Base-by-base conservation (phyloP, 192 early-diverging fungal species). In the Phycomyces nitens region DNA sequence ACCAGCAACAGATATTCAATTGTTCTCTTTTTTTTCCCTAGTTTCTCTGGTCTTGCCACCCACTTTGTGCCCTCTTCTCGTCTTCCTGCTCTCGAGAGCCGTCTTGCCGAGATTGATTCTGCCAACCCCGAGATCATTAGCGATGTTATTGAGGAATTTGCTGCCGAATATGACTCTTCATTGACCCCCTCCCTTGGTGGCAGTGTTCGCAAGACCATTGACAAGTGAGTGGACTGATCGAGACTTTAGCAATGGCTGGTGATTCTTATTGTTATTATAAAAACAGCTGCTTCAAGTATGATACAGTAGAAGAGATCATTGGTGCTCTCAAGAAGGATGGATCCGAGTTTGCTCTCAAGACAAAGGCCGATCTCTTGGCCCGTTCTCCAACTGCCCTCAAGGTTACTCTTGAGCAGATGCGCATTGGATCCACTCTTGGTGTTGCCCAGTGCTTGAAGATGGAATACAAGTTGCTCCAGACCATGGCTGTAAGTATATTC, bases 41-140 rank as follows among this genome's bases (percentile, higher is more conserved):
- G 85, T 51, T 76, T 88, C 58, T 86, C 97, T 16, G 96, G 97
- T 21, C 88, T 99, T 72, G 97, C 92, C 38, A 95, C 97, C 29
- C 96, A 99, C 76, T 98, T 87, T 75, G 89, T 99, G 20, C 94
- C 96, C 23, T 88, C 89, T 5, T 86, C 87, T 56, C 86, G 94
- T 3, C 67, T 97, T 21, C 80, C 85, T 0, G 70, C 86, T 34
- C 82, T 99, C 60, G 86, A 95, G 71, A 72, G 89, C 57, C 86
- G 90, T 12, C 70, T 99, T 60, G 80, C 85, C 57, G 94, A 93
- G 64, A 64, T 97, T 26, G 91, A 88, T 50, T 80, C 88, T 9
- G 73, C 84, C 39, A 89, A 95, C 59, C 76, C 89, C 43, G 86
- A 86, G 12, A 89, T 89, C 18, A 85, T 98, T 49, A 95, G 97